phyloP scores from a whole-genome alignment of 2,329 filamentous ascomycete genomes.

The Ascocoryne sarcoides region DNA sequence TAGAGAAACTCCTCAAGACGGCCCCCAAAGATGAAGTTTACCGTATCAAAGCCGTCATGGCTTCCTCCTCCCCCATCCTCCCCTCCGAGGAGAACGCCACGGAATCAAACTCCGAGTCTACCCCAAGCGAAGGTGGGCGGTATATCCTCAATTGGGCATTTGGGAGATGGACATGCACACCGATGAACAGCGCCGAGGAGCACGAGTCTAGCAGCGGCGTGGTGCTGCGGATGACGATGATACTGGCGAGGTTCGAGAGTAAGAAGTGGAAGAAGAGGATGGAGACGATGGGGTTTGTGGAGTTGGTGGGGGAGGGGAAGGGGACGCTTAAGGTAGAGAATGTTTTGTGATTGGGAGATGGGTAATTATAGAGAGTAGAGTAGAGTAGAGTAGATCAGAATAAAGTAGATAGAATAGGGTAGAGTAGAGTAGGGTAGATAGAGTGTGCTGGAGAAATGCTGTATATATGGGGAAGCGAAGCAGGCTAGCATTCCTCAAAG shows the following conservation, averaged over 20 bases:
- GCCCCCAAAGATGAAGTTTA: constrained; percentile 93
- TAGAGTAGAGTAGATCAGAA: not conserved
- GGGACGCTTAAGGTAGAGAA: constrained; percentile 42
- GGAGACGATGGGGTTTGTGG: constrained; percentile 46
- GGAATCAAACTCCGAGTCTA: constrained; percentile 17
- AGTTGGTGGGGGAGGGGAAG: constrained; percentile 37
- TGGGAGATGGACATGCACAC: constrained; percentile 85
- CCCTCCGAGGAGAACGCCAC: constrained; percentile 41
- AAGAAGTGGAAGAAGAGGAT: constrained; percentile 70
- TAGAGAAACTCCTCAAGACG: constrained; percentile 57
- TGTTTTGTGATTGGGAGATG: constrained; percentile 10
- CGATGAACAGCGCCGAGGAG: constrained; percentile 44
- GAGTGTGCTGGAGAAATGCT: too few species aligned
- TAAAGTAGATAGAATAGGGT: not conserved
- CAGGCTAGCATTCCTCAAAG: not conserved
- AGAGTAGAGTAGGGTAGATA: not conserved
- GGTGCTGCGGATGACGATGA: constrained; percentile 62
- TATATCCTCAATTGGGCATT: constrained; percentile 99
- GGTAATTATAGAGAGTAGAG: not conserved
- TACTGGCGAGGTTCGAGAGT: constrained; percentile 64
- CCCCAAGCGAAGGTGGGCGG: constrained; percentile 34
- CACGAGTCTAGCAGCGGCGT: constrained; percentile 47
- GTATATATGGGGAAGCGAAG: too few species aligned
- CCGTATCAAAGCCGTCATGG: constrained; percentile 71
- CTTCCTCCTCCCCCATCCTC: constrained; percentile 37